Evolutionary conservation across 2,329 filamentous ascomycete genomes (phyloP), one percentile per base, ranked within the genome.

Genomic region (Salinomyces thailandicus): DNA sequence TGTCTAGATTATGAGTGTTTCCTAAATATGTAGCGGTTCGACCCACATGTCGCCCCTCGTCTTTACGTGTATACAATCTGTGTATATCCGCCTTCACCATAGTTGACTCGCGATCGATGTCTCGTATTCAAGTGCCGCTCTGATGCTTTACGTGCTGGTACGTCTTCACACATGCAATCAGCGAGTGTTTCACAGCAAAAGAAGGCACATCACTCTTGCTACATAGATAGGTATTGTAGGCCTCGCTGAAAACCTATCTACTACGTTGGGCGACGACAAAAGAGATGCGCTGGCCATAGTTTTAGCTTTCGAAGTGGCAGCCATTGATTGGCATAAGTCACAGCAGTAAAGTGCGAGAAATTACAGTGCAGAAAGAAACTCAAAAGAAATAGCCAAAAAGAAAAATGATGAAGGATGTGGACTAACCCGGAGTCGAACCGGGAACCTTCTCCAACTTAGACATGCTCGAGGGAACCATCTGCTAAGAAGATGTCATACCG

Each of bases 1-100:
- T 20, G 16, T 28, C 35, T n/a, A 33, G 18, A 18, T 28, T 37
- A 19, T 37, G 20, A 32, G 20, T n/a, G n/a, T n/a, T n/a, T n/a
- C n/a, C n/a, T n/a, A n/a, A n/a, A n/a, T n/a, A n/a, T n/a, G 33
- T 34, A 14, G 15, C 15, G 8, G 30, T 32, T 17, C 20, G 7
- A n/a, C 20, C n/a, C 7, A 7, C 20, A 7, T 7, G 20, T n/a
- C 20, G n/a, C 20, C 20, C 20, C 20, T 7, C 20, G 7, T n/a
- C 20, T 7, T 24, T 24, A 7, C 20, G 20, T 24, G 7, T 7
- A 24, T 7, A 24, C 20, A 7, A 24, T 7, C 20, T 7, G 20
- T 7, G 20, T 24, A n/a, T 7, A 24, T n/a, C n/a, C n/a, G n/a
- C n/a, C n/a, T n/a, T n/a, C n/a, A n/a, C n/a, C n/a, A n/a, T n/a